Conservation (phyloP, 2,329 filamentous ascomycete genomes). For the Trichoderma harzianum region DNA sequence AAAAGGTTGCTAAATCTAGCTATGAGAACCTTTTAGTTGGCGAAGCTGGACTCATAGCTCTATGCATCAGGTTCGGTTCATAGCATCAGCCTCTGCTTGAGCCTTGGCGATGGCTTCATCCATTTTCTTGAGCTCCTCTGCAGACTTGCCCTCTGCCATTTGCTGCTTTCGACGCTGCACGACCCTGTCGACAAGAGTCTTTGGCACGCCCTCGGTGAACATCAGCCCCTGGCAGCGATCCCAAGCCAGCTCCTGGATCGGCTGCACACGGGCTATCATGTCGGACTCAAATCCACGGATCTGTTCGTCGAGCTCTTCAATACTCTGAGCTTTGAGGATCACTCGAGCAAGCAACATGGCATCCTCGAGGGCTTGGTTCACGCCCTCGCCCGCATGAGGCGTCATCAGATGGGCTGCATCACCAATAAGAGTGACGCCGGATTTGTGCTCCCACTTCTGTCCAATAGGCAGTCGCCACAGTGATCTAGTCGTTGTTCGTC, state of each 20-base stretch:
- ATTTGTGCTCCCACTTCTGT: slow-evolving; percentile 27
- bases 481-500: slow-evolving; percentile 38
- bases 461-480: slow-evolving; percentile 54
- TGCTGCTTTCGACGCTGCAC: slow-evolving; percentile 24
- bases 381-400: slow-evolving; percentile 28
- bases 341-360: slow-evolving; percentile 46
- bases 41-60: no score
- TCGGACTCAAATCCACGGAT: slow-evolving; percentile 36
- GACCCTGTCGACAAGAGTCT: slow-evolving; percentile 38
- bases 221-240: slow-evolving; percentile 47
- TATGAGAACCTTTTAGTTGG: background rate
- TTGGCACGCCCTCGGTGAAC: slow-evolving; percentile 45
- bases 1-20: background rate
- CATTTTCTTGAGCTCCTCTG: background rate
- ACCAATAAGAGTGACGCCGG: slow-evolving; percentile 15
- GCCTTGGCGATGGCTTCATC: slow-evolving; percentile 7
- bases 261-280: slow-evolving; percentile 38
- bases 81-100: background rate
- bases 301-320: slow-evolving; percentile 32
- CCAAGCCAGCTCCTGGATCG: slow-evolving; percentile 40
- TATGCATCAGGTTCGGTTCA: background rate
- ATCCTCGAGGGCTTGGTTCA: slow-evolving; percentile 43
- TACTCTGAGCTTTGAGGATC: slow-evolving; percentile 34
- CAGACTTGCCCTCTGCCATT: background rate
- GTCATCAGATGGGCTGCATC: slow-evolving; percentile 17